phyloP scores from a whole-genome alignment of 2,329 filamentous ascomycete species.

The Hypoxylon sp. region DNA sequence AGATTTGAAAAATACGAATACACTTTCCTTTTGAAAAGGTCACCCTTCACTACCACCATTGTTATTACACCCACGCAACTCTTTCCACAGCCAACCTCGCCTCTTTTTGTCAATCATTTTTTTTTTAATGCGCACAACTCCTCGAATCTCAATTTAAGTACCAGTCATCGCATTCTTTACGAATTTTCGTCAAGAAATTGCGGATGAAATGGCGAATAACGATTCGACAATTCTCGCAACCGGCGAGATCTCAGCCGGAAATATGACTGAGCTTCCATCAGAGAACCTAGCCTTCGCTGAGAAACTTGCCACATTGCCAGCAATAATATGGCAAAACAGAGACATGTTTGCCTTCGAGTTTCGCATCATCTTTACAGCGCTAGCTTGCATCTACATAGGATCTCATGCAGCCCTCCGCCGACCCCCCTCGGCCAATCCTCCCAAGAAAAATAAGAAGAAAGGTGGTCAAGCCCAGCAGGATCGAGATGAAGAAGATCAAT shows the following conservation, averaged over 20 bases:
- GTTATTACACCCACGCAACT: neutral
- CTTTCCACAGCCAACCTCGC: neutral
- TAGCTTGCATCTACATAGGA: constrained; percentile 85
- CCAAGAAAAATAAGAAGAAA: constrained; percentile 58
- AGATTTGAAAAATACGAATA: too few relatives aligned
- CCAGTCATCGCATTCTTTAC: too few relatives aligned
- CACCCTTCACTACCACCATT: too few relatives aligned
- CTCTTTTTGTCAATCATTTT: neutral
- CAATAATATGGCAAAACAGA: constrained; percentile 43
- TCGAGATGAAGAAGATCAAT: constrained; percentile 60
- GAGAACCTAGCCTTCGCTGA: constrained; percentile 44
- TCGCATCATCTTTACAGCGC: constrained; percentile 68
- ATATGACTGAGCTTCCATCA: constrained; percentile 28
- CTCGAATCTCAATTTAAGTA: neutral
- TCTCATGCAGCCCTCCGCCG: constrained; percentile 86
- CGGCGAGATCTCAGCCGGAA: constrained; percentile 39
- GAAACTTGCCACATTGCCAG: constrained; percentile 43
- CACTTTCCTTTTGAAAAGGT: too few relatives aligned
- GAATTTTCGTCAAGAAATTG: too few relatives aligned
- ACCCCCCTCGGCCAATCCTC: constrained; percentile 77
- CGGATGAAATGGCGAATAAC: constrained; percentile 38
- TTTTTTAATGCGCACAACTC: too few relatives aligned
- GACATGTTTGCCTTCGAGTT: constrained; percentile 57
- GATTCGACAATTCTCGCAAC: constrained; percentile 34
- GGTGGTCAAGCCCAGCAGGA: constrained; percentile 57